Conservation (phyloP, 805 yeast species). For the Nematodospora valgi region DNA sequence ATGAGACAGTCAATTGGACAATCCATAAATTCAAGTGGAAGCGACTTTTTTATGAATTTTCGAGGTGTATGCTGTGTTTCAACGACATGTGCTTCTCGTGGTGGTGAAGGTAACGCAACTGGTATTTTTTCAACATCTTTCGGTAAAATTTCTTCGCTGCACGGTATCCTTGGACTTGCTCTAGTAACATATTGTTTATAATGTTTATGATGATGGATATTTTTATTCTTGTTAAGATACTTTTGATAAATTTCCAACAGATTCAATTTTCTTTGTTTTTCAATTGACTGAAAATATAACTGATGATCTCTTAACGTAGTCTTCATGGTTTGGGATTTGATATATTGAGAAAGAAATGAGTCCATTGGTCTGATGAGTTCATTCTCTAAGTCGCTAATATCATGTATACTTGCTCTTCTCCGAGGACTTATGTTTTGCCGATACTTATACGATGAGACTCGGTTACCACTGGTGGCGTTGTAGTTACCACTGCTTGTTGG, state of each 20-base stretch:
- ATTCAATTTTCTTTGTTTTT: slow-evolving; percentile 15
- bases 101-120: slow-evolving; percentile 1
- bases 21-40: slow-evolving; percentile 55
- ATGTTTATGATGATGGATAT: slow-evolving; percentile 1
- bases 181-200: slow-evolving; percentile 1
- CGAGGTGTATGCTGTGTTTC: not conserved
- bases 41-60: not conserved
- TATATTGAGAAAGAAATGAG: slow-evolving; percentile 20
- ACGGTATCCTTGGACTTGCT: not conserved
- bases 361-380: no score
- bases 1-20: slow-evolving; percentile 73
- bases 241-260: slow-evolving; percentile 22
- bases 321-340: slow-evolving; percentile 14
- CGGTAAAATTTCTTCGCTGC: not conserved
- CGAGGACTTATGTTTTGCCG: no score
- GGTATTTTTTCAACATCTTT: not conserved
- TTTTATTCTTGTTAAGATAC: slow-evolving; percentile 13
- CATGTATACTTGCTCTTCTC: no score
- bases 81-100: no score
- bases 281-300: slow-evolving; percentile 17
- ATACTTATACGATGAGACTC: no score
- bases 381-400: not conserved
- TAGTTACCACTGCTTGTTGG: no score
- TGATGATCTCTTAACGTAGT: slow-evolving; percentile 15
- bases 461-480: no score